phyloP scores from a whole-genome alignment of 2,329 filamentous ascomycete species.

The Sarocladium brachiariae region DNA sequence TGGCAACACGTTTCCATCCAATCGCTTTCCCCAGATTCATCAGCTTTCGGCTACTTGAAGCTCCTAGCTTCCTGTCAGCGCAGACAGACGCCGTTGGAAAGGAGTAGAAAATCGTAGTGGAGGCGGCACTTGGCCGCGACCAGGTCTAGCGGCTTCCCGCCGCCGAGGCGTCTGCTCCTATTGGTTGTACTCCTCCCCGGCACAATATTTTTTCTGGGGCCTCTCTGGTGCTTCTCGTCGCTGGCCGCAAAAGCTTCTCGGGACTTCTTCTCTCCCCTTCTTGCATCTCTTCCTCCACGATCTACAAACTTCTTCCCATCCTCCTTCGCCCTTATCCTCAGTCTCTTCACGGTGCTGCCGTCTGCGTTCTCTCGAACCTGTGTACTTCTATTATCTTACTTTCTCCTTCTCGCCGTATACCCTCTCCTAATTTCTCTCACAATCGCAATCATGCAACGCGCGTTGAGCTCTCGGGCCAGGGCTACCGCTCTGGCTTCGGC shows the following conservation, averaged over 20 bases:
- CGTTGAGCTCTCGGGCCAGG: conserved; percentile 73
- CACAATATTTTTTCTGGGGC: conserved; percentile 31
- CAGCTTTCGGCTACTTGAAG: not conserved
- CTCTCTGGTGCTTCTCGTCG: conserved; percentile 15
- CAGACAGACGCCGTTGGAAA: conserved; percentile 29
- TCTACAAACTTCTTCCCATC: conserved; percentile 14
- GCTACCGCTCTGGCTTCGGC: conserved; percentile 72
- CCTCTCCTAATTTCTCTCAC: conserved; percentile 22
- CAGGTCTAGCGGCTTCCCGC: conserved; percentile 22
- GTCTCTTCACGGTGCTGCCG: conserved; percentile 6
- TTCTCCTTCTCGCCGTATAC: conserved; percentile 20
- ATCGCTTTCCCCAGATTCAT: not conserved
- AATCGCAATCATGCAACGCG: conserved; percentile 79
- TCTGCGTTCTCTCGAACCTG: conserved; percentile 3
- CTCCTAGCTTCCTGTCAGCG: not conserved
- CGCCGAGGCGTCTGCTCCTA: conserved; percentile 9
- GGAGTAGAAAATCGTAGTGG: conserved; percentile 25
- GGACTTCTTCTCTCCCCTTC: conserved; percentile 14
- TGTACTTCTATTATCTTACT: conserved; percentile 10
- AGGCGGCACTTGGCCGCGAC: conserved; percentile 21
- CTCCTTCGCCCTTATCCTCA: conserved; percentile 13
- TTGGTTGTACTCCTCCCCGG: not conserved
- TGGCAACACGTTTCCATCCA: not conserved
- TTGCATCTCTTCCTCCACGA: conserved; percentile 11
- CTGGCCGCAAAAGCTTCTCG: conserved; percentile 7